Percentiles rank a stretch among this genome's conserved stretches.
Evolutionary conservation across 345 rosid species (phyloP).

Genomic region (Salix koriyanagi): DNA sequence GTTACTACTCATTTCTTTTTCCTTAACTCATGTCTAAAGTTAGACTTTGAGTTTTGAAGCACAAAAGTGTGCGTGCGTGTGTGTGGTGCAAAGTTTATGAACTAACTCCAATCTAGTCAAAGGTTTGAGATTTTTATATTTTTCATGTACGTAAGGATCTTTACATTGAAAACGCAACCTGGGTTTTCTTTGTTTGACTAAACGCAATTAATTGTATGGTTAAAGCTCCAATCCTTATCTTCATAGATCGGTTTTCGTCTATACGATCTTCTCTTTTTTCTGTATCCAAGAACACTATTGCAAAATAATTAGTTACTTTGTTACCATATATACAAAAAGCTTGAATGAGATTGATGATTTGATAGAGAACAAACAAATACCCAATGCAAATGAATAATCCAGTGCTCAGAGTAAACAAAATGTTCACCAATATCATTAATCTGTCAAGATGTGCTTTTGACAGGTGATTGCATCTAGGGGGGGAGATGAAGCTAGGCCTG

Average conservation of each 20-base stretch:
- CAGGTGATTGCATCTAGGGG: not conserved
- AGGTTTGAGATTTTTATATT: not conserved
- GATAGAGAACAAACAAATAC: not conserved
- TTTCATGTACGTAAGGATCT: not conserved
- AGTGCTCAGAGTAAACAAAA: not conserved
- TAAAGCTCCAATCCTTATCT: no score
- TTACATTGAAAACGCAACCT: not conserved
- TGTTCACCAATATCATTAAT: not conserved
- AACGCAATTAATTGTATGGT: not conserved
- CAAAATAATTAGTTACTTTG: no score
- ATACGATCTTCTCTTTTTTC: no score
- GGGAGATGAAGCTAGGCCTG: constrained; percentile 7
- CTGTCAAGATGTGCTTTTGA: not conserved
- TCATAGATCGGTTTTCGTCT: no score
- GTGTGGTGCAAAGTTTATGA: not conserved
- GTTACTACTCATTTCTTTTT: not conserved
- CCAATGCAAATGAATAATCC: not conserved
- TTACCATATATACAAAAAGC: no score
- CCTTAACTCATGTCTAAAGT: not conserved
- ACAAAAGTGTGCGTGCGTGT: not conserved
- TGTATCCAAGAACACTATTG: no score
- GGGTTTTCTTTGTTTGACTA: not conserved
- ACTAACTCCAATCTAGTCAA: not conserved
- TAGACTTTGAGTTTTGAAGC: not conserved
- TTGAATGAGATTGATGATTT: not conserved